Evolutionary conservation across 257 asterid genomes (phyloP), one percentile per base, ranked within the genome.

Genomic region (Orobanche coerulescens): DNA sequence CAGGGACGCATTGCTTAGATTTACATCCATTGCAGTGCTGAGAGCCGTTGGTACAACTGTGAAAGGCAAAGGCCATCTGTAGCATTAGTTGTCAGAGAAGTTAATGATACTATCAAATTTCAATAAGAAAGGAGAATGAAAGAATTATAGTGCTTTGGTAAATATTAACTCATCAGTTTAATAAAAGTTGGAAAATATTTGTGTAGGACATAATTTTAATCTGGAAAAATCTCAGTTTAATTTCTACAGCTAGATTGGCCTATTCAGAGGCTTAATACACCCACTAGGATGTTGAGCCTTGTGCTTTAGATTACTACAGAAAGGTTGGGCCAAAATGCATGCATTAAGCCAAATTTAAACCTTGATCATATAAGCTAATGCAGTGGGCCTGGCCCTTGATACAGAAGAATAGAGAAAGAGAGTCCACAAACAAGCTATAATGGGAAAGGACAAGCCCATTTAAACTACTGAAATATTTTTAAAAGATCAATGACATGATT

Each of bases 1-100:
- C 71, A 93, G 86, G 60, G 99, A 93, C 15, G 74, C 95, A 61
- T 93, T 93, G 87, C 97, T 93, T 79, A 93, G 84, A 79, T 93
- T 93, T 66, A 93, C 71, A 78, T 93, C 99, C 97, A 93, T 78
- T 50, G 99, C 97, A 34, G 99, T 93, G 83, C 95, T 71, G 77
- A 93, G 92, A 71, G 96, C 95, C 64, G 91, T 89, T 30, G 99
- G 99, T 77, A 93, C 97, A 84, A 93, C 99, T 93, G 99, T 80
- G 87, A 86, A 89, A 87, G 81, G 88, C 79, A 86, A 84, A 85
- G 85, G 79, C 86, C 88, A 79, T 92, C 91, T 84, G 93, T 88
- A 75, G 84, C 95, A 84, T 89, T 93, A 89, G 95, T 83, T 79
- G 79, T 81, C 77, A 82, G 84, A 76, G 75, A 75, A 80, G 92